Base-by-base conservation (phyloP, 2,329 filamentous ascomycete genomes). In the Diaporthe sp. region DNA sequence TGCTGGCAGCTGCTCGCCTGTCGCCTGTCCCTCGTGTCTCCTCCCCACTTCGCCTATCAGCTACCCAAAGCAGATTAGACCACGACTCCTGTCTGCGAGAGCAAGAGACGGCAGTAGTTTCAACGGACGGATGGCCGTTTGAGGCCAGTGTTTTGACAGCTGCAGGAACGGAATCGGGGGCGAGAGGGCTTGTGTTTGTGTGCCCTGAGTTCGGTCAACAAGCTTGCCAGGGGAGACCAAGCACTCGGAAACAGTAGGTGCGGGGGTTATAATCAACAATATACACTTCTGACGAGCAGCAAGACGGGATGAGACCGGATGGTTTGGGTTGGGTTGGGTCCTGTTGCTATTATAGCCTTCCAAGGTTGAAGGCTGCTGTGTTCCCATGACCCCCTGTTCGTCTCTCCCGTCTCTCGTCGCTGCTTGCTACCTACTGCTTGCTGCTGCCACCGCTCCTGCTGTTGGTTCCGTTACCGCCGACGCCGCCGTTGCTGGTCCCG, bases 41-140 rank as follows among this genome's bases (percentile, higher is more conserved):
- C 30, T 27, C 63, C n/a, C 30, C 47, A 53, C 63, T 56, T 56
- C 56, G 55, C 55, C 55, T 53, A 50, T n/a, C 37, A 72, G 44
- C 53, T 32, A 59, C 69, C 69, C 69, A 71, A 61, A 66, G 32
- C 63, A 66, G 63, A 25, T 25, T 66, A 66, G 63, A 25, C 39
- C 25, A 32, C 17, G 53, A 51, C 63, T 66, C 63, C 63, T 66
- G 44, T 35, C 37, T 50, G 63, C 4, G 63, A 56, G 53, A 37
- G 9, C 35, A 47, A 42, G 65, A 71, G 65, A 71, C 72, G 42
- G 42, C 72, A 65, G 37, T 73, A 61, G 66, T 73, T 71, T 73
- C 68, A 71, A 73, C 58, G n/a, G 47, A 22, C 58, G 68, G 47
- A 32, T 39, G 58, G 39, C 30, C 37, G 66, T 73, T 66, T 71